These are phyloP conservation scores for Saccharomycopsis vini DNA, from an alignment of 805 yeast species.

Conservation along the genomic window DNA sequence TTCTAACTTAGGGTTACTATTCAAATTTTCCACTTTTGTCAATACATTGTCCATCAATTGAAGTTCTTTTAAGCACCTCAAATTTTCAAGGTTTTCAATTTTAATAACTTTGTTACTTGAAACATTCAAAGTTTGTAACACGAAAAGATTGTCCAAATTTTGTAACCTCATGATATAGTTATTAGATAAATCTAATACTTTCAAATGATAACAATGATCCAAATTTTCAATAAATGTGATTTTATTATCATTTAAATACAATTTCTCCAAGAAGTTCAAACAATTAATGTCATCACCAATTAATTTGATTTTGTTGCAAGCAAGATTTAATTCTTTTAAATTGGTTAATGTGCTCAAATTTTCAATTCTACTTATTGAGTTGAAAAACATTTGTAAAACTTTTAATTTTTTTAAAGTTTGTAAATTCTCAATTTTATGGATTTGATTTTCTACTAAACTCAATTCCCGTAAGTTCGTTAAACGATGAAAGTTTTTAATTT, in stretches of 20 bases:
- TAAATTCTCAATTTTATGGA: constrained; percentile 3
- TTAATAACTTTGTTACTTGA: constrained; percentile 6
- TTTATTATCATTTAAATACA: constrained; percentile 10
- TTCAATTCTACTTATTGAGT: constrained; percentile 8
- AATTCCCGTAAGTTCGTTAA: constrained; percentile 4
- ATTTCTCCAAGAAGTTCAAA: neutral
- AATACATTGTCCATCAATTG: constrained; percentile 12
- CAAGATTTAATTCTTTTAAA: constrained; percentile 7
- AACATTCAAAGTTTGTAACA: constrained; percentile 3
- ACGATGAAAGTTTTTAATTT: neutral
- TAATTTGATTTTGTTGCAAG: constrained; percentile 4
- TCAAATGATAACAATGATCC: constrained; percentile 4
- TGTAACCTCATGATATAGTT: constrained; percentile 11
- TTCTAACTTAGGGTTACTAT: constrained; percentile 3
- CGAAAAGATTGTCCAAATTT: constrained; percentile 4
- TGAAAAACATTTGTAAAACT: constrained; percentile 9
- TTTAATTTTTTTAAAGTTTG: constrained; percentile 1
- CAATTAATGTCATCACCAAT: neutral
- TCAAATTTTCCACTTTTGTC: constrained; percentile 8
- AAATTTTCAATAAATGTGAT: constrained; percentile 2
- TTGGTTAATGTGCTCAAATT: constrained; percentile 2
- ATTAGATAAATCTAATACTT: constrained; percentile 5
- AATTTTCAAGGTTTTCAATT: constrained; percentile 6
- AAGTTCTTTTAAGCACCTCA: neutral
- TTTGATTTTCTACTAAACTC: constrained; percentile 6